These are phyloP conservation scores for Clausena lansium DNA, from an alignment of 345 rosid species.

Conservation along the genomic window DNA sequence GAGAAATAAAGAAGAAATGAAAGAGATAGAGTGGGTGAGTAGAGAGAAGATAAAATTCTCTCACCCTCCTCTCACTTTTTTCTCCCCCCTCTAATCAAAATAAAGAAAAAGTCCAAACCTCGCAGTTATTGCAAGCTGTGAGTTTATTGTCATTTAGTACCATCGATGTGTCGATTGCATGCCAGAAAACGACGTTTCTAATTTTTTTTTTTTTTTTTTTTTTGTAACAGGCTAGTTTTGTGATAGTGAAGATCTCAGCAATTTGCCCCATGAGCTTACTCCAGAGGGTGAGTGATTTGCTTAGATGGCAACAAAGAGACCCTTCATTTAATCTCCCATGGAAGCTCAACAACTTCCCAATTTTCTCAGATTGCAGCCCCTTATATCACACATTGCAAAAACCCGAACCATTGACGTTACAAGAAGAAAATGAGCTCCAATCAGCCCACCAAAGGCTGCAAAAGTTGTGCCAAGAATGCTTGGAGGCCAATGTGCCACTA, in stretches of 20 bases:
- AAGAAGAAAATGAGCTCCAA: constrained; percentile 64
- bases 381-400: constrained; percentile 60
- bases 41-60: too few species aligned
- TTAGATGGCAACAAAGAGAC: constrained; percentile 75
- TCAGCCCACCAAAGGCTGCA: constrained; percentile 47
- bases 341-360: constrained; percentile 60
- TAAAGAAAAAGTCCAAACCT: neutral
- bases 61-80: too few species aligned
- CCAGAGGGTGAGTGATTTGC: constrained; percentile 63
- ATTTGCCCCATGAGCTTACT: constrained; percentile 67
- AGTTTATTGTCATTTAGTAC: neutral
- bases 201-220: too few species aligned
- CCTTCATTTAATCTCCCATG: constrained; percentile 65
- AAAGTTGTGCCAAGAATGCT: constrained; percentile 54
- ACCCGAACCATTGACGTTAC: constrained; percentile 58
- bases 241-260: constrained; percentile 71
- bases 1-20: too few species aligned
- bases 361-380: constrained; percentile 70
- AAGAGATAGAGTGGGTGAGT: too few species aligned
- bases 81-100: too few species aligned
- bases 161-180: neutral
- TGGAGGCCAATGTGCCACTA: constrained; percentile 51
- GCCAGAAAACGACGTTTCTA: neutral
- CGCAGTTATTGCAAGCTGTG: neutral
- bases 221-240: constrained; percentile 72